Percentiles rank a stretch among this genome's conserved stretches.
Evolutionary conservation across 108 stramenopile genomes (phyloP).

Genomic region (Skeletonema costatum): DNA sequence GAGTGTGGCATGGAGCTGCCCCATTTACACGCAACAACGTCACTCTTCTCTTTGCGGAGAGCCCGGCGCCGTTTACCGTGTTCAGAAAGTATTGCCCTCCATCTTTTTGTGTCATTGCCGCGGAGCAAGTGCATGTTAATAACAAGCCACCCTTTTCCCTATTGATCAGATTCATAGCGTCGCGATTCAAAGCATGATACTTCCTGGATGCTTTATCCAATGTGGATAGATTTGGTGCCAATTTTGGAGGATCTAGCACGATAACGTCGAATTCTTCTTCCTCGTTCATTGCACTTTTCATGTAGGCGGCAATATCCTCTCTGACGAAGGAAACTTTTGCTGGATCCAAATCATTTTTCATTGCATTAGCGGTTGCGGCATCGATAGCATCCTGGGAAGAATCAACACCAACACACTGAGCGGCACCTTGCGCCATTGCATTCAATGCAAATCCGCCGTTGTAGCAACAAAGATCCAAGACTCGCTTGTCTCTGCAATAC

Average conservation of each 20-base stretch:
- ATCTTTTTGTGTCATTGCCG: slow-evolving; percentile 93
- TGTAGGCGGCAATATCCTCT: slow-evolving; percentile 79
- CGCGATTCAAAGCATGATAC: slow-evolving; percentile 90
- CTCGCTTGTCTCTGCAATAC: slow-evolving; percentile 61
- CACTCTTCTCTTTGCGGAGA: slow-evolving; percentile 66
- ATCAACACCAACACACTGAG: slow-evolving; percentile 75
- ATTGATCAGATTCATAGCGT: slow-evolving; percentile 82
- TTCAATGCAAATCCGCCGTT: slow-evolving; percentile 89
- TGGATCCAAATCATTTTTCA: slow-evolving; percentile 68
- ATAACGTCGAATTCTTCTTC: slow-evolving; percentile 78
- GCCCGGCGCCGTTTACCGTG: slow-evolving; percentile 72
- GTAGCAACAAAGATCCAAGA: slow-evolving; percentile 91
- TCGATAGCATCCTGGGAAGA: slow-evolving; percentile 87
- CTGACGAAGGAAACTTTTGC: slow-evolving; percentile 58
- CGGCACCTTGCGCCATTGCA: slow-evolving; percentile 66
- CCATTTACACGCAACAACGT: slow-evolving; percentile 69
- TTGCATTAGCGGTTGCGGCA: slow-evolving; percentile 67
- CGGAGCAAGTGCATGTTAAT: slow-evolving; percentile 93
- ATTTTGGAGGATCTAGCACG: slow-evolving; percentile 93
- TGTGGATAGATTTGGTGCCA: slow-evolving; percentile 78
- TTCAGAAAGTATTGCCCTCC: slow-evolving; percentile 84
- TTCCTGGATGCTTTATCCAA: slow-evolving; percentile 79
- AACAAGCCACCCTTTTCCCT: slow-evolving; percentile 79
- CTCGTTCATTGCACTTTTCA: slow-evolving; percentile 60
- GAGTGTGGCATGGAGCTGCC: slow-evolving; percentile 85